These are phyloP conservation scores for Aspergillus latus DNA, from an alignment of 2,329 filamentous ascomycete species.

Conservation along the genomic window DNA sequence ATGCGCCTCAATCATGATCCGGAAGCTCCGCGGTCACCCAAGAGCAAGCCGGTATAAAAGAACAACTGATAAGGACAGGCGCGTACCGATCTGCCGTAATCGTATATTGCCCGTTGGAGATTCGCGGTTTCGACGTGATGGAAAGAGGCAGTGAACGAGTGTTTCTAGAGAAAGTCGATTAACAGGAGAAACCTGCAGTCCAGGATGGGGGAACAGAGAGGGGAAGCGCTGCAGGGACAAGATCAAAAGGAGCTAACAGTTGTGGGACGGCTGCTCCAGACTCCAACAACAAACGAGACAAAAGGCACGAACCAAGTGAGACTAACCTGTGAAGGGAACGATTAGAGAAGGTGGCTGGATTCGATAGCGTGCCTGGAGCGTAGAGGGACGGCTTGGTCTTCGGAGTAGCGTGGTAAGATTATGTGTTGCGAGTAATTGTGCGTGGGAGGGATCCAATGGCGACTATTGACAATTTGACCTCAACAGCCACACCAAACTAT, in stretches of 20 bases:
- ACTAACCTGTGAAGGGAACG: conserved; percentile 4
- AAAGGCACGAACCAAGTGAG: not conserved
- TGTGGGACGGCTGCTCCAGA: conserved; percentile 6
- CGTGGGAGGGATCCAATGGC: conserved; percentile 2
- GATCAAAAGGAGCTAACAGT: conserved; percentile 5
- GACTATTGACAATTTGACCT: not conserved
- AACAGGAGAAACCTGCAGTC: conserved; percentile 2
- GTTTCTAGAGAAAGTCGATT: not conserved
- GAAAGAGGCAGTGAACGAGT: not conserved
- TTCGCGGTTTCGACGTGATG: not conserved
- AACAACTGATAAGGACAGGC: not conserved
- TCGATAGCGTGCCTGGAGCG: conserved; percentile 6
- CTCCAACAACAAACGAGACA: not conserved
- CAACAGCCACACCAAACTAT: conserved; percentile 13
- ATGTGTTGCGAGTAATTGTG: not conserved
- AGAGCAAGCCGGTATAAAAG: not conserved
- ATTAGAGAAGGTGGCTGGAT: conserved; percentile 3
- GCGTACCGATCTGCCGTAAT: conserved; percentile 1
- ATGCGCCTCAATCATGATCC: not conserved
- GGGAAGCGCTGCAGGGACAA: conserved; percentile 9
- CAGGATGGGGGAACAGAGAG: conserved; percentile 5
- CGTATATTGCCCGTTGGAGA: not conserved
- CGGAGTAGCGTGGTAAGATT: not conserved
- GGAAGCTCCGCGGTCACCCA: not conserved
- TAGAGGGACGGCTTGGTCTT: not conserved